phyloP scores from a whole-genome alignment of 2,329 filamentous ascomycete species.

The Coniochaeta sp. region DNA sequence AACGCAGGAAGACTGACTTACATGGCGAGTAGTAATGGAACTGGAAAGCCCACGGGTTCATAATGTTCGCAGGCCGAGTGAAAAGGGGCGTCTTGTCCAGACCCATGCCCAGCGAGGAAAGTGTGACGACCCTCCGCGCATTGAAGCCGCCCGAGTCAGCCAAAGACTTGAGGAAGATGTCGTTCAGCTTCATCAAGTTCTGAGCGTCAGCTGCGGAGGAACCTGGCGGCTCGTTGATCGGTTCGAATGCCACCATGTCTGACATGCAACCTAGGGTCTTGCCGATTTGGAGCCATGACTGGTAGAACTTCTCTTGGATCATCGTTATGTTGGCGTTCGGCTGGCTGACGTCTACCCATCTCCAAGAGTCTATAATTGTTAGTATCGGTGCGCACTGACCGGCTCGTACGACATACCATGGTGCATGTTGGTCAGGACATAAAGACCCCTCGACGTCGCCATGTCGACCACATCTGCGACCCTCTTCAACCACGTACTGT shows the following conservation, averaged over 20 bases:
- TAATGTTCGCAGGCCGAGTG: conserved; percentile 35
- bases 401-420: conserved; percentile 27
- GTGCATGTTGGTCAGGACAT: conserved; percentile 50
- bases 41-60: conserved; percentile 52
- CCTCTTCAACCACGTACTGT: conserved; percentile 47
- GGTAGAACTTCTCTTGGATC: conserved; percentile 50
- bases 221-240: conserved; percentile 53
- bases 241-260: conserved; percentile 46
- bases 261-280: conserved; percentile 47
- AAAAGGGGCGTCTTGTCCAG: conserved; percentile 49
- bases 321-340: conserved; percentile 36
- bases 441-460: conserved; percentile 41
- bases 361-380: conserved; percentile 38
- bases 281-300: conserved; percentile 52
- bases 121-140: conserved; percentile 44
- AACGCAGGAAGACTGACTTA: conserved; percentile 7
- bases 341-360: conserved; percentile 47
- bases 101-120: conserved; percentile 45
- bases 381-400: neutral
- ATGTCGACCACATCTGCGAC: conserved; percentile 52
- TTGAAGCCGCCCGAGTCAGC: conserved; percentile 49
- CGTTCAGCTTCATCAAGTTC: conserved; percentile 47
- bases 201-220: conserved; percentile 41
- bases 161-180: conserved; percentile 47
- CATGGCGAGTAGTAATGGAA: conserved; percentile 55